Conservation (phyloP, 164 flowering plant species). For the Amborella trichopoda region DNA sequence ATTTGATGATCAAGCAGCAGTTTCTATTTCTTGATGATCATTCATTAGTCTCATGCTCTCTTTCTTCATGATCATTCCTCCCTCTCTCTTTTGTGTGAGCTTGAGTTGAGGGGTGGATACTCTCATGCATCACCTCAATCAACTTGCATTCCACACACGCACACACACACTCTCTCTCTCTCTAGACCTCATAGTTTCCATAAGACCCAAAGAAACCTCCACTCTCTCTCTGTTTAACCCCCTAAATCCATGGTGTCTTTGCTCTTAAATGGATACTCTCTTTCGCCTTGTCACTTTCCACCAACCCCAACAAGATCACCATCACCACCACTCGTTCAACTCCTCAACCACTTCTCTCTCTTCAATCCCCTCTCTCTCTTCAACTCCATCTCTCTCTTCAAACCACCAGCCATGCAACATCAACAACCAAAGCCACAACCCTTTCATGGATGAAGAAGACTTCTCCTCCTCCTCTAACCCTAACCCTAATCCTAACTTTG, state of each 20-base stretch:
- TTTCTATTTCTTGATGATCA: too few species aligned
- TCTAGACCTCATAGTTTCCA: too few species aligned
- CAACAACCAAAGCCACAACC: slow-evolving; percentile 72
- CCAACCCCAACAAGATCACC: slow-evolving; percentile 27
- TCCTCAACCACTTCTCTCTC: slow-evolving; percentile 13
- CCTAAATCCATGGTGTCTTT: too few species aligned
- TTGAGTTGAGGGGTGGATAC: too few species aligned
- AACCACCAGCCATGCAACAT: background rate
- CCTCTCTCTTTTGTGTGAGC: too few species aligned
- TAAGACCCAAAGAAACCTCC: too few species aligned
- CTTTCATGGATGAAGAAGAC: slow-evolving; percentile 94
- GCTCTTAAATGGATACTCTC: slow-evolving; percentile 93
- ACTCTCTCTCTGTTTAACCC: too few species aligned
- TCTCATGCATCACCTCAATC: too few species aligned
- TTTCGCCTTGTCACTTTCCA: slow-evolving; percentile 73
- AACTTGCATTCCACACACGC: too few species aligned
- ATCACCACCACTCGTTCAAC: slow-evolving; percentile 8
- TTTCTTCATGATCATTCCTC: too few species aligned
- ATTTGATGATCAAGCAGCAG: too few species aligned
- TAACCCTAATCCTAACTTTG: slow-evolving; percentile 26
- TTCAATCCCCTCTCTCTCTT: background rate
- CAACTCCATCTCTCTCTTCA: slow-evolving; percentile 1
- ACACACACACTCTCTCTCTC: slow-evolving; percentile 35
- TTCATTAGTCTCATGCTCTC: too few species aligned
- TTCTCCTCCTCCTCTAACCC: slow-evolving; percentile 77